Percentiles rank a stretch among this genome's conserved stretches.
These are phyloP conservation scores for Ploettnerulaceae sp. DNA, from an alignment of 2,329 filamentous ascomycete genomes.

Conservation along the genomic window DNA sequence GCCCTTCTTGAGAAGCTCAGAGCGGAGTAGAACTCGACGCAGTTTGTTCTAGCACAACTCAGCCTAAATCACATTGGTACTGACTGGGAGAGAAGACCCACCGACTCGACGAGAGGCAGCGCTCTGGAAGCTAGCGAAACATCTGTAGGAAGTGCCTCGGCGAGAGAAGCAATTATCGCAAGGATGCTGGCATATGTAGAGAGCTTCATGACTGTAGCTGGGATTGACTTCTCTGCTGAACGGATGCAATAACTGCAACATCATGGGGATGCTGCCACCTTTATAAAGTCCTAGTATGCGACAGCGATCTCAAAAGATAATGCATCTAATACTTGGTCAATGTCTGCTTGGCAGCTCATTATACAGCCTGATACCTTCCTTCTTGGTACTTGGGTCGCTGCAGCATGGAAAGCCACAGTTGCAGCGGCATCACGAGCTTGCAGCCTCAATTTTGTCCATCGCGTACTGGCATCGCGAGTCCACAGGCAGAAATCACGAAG, in stretches of 20 bases:
- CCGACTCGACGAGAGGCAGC: constrained; percentile 20
- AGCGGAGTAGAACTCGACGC: constrained; percentile 12
- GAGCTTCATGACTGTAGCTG: constrained; percentile 13
- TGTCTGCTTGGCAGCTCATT: not conserved
- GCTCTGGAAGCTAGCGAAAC: no score
- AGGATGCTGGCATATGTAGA: constrained; percentile 5
- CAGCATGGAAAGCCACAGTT: not conserved
- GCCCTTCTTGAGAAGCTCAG: constrained; percentile 17
- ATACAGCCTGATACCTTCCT: not conserved
- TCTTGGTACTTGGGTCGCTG: not conserved
- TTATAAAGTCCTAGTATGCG: not conserved
- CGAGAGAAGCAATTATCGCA: constrained; percentile 4
- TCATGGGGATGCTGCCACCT: not conserved
- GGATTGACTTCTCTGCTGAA: constrained; percentile 1
- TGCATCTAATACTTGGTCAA: not conserved
- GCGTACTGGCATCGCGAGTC: no score
- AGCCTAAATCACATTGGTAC: not conserved
- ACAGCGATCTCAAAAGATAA: not conserved
- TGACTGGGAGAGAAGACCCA: not conserved
- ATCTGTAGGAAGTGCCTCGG: constrained; percentile 1
- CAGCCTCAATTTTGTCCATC: no score
- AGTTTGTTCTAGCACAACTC: constrained; percentile 18
- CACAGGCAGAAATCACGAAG: no score
- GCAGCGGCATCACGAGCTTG: no score
- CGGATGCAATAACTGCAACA: not conserved